A percentile compares a stretch with the other conserved stretches of the same genome.
Conservation (phyloP, 2,329 filamentous ascomycete genomes). For the Fusarium buharicum region DNA sequence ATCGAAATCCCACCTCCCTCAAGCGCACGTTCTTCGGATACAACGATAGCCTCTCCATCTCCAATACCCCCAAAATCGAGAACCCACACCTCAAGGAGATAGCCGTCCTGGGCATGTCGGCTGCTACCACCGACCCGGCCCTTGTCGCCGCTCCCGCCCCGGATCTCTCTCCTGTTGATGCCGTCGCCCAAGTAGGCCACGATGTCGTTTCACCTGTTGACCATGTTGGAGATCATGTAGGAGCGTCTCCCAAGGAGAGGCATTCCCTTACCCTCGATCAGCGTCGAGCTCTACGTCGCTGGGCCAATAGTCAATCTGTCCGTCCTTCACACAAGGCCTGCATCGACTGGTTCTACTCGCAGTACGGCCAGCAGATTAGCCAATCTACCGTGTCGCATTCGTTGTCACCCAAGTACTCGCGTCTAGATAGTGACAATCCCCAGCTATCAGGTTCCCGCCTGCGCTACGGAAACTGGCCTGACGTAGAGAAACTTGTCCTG, state of each 20-base stretch:
- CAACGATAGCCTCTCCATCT: slow-evolving; percentile 52
- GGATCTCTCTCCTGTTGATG: slow-evolving; percentile 45
- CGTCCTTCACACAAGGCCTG: slow-evolving; percentile 70
- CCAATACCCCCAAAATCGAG: slow-evolving; percentile 45
- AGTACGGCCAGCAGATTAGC: slow-evolving; percentile 70
- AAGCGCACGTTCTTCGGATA: slow-evolving; percentile 51
- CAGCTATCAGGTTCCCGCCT: slow-evolving; percentile 71
- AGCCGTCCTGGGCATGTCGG: slow-evolving; percentile 50
- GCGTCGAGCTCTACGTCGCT: slow-evolving; percentile 68
- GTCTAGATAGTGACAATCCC: slow-evolving; percentile 67
- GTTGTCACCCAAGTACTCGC: slow-evolving; percentile 69
- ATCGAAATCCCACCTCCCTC: slow-evolving; percentile 50
- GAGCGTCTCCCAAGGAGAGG: slow-evolving; percentile 57
- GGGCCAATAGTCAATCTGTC: slow-evolving; percentile 66
- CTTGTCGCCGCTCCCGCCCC: slow-evolving; percentile 49
- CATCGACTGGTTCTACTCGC: slow-evolving; percentile 70
- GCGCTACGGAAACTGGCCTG: slow-evolving; percentile 72
- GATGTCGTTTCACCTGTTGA: slow-evolving; percentile 32
- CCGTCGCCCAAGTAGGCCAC: slow-evolving; percentile 36
- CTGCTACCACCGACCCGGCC: slow-evolving; percentile 54
- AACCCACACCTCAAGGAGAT: slow-evolving; percentile 47
- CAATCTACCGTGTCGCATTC: slow-evolving; percentile 72
- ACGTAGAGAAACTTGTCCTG: slow-evolving; percentile 68
- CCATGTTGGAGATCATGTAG: slow-evolving; percentile 16
- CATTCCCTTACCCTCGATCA: slow-evolving; percentile 71